Conservation (phyloP, 495 filamentous ascomycete species). For the Choiromyces venosus region DNA sequence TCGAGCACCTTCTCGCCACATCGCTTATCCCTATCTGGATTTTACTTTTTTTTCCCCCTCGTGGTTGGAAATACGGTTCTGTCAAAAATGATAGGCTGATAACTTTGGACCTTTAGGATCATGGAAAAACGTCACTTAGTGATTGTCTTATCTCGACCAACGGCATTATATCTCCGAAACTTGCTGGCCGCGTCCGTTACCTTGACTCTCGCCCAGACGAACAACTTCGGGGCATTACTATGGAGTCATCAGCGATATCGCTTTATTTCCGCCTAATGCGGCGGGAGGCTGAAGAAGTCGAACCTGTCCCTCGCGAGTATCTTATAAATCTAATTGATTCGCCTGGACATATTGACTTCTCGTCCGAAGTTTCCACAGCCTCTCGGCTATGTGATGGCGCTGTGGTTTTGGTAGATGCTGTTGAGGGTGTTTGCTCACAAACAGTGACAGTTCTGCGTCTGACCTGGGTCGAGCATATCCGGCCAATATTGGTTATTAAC, state of each 20-base stretch:
- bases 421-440: constrained; percentile 96
- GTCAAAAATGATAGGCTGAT: neutral
- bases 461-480: constrained; percentile 92
- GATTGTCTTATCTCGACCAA: constrained; percentile 97
- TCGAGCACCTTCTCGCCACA: neutral
- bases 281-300: constrained; percentile 59
- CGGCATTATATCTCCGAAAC: constrained; percentile 96
- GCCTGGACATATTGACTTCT: constrained; percentile 97
- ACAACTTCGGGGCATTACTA: constrained; percentile 94
- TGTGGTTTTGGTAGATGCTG: constrained; percentile 92
- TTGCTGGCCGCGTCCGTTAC: constrained; percentile 96
- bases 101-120: constrained; percentile 54
- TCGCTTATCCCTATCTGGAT: neutral
- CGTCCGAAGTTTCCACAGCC: constrained; percentile 93
- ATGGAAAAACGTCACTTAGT: constrained; percentile 96
- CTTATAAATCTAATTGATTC: constrained; percentile 98
- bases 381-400: constrained; percentile 93
- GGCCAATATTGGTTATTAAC: constrained; percentile 92
- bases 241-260: constrained; percentile 98
- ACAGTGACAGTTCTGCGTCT: constrained; percentile 95
- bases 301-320: constrained; percentile 73
- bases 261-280: constrained; percentile 89
- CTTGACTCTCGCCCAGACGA: constrained; percentile 96
- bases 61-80: neutral
- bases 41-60: neutral